Percentiles rank a stretch among this genome's conserved stretches.
phyloP scores from a whole-genome alignment of 768 basidiomycete genomes.

The Mycena capillaripes region DNA sequence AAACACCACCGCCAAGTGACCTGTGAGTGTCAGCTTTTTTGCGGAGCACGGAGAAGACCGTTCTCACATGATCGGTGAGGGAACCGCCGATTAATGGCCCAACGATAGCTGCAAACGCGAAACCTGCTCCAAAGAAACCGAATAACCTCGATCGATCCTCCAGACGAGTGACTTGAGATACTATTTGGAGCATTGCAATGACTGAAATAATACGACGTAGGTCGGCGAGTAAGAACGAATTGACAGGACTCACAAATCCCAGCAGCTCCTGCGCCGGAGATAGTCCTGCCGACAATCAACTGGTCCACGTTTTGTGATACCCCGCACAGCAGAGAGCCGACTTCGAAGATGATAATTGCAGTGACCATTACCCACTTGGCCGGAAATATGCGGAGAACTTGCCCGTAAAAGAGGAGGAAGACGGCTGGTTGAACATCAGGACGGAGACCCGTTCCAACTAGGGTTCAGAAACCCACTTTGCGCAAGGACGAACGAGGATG shows the following conservation, averaged over 20 bases:
- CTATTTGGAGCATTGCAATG: not conserved
- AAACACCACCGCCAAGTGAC: not conserved
- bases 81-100: not conserved
- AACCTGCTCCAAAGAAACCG: not conserved
- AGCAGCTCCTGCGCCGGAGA: not conserved
- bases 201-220: not conserved
- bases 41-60: not conserved
- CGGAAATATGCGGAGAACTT: not conserved
- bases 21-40: not conserved
- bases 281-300: not conserved
- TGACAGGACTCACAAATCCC: not conserved
- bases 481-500: slow-evolving; percentile 41
- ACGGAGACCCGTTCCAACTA: no score
- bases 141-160: not conserved
- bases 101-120: not conserved
- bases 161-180: not conserved
- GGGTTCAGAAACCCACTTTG: slow-evolving; percentile 17
- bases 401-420: not conserved
- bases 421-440: not conserved
- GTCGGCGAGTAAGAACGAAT: not conserved
- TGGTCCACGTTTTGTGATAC: not conserved
- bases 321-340: not conserved
- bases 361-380: not conserved
- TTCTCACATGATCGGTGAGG: not conserved
- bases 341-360: not conserved